Evolutionary conservation across 257 asterid genomes (phyloP), one percentile per base, ranked within the genome.

Genomic region (Nyctanthes arbortristis): DNA sequence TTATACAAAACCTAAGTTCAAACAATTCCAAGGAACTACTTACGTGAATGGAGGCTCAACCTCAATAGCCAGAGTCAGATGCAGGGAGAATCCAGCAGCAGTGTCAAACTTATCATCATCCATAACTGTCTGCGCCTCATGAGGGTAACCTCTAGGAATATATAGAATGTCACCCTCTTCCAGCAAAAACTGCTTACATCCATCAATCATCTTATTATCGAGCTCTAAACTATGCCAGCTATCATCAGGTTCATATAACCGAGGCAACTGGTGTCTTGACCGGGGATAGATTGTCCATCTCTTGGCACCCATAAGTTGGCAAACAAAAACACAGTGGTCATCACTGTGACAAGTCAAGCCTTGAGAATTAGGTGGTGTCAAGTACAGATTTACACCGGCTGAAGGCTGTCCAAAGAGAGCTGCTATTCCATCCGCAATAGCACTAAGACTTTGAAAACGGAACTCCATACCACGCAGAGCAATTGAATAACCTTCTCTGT

Each of bases 1-100:
- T 1, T 18, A 9, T 11, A 54, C 36, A 24, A 11, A n/a, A n/a
- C n/a, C 39, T 29, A 30, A 67, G 18, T 69, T 28, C 39, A 40
- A 47, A 45, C 22, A 36, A 61, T 22, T 43, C 35, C 49, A 58
- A 65, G 63, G 40, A 73, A 70, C 57, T 47, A 84, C 96, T 82
- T 82, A 87, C 96, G 85, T 93, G 71, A 89, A 89, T 47, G 97
- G 95, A 73, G 90, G 95, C 75, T 89, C 97, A 28, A 89, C 84
- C 75, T 91, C 97, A 78, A 91, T 73, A 37, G 95, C 91, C 61
- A 91, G 84, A 49, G 97, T 91, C 82, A 91, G 77, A 84, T 91
- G 96, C 40, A 89, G 75, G 74, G 97, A 91, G 76, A 87, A 84
- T 72, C 78, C 82, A 60, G 71, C 66, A 3, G 63, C 24, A 22